Evolutionary conservation across 257 asterid genomes (phyloP), one percentile per base, ranked within the genome.

Genomic region (Solanum appendiculatum): DNA sequence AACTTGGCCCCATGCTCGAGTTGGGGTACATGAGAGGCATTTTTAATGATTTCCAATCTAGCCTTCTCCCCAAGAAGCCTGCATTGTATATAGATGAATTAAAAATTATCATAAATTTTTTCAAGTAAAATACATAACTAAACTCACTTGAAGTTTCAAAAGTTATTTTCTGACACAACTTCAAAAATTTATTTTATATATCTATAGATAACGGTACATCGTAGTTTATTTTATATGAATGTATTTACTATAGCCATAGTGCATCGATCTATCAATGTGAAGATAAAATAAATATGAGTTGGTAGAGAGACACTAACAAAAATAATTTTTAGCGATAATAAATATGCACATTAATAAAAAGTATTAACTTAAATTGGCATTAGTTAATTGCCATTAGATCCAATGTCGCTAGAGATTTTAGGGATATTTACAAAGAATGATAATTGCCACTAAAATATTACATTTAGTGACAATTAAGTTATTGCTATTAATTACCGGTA

Each of bases 21-120:
- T 74, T 94, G 97, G 40, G 98, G 95, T 16, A 91, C 85, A 77
- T 94, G 98, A 0, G 97, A 88, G 16, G 95, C 75, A 27, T 92
- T 92, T 72, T 90, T 90, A 13, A 95, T 86, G 7, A 95, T 88
- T 88, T 95, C 86, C 82, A 95, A 51, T 84, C 92, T 91, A 9
- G 92, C 89, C 80, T 89, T 93, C 86, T 91, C 92, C 29, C 98
- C 95, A 5, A 91, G 48, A 66, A 90, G 84, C 88, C 98, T 93
- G 94, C 88, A 88, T 58, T 31, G 9, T 64, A 12, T 63, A 69
- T 31, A 54, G 7, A 78, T 14, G 78, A 63, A n/a, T 33, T 23
- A 77, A 77, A 40, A 5, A n/a, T 75, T 6, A 13, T 2, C 56
- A 72, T 18, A 29, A 60, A 23, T 0, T 8, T 1, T 9, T 60